phyloP scores from a whole-genome alignment of 352 stramenopile species.

The Globisporangium rhizosaccharum region DNA sequence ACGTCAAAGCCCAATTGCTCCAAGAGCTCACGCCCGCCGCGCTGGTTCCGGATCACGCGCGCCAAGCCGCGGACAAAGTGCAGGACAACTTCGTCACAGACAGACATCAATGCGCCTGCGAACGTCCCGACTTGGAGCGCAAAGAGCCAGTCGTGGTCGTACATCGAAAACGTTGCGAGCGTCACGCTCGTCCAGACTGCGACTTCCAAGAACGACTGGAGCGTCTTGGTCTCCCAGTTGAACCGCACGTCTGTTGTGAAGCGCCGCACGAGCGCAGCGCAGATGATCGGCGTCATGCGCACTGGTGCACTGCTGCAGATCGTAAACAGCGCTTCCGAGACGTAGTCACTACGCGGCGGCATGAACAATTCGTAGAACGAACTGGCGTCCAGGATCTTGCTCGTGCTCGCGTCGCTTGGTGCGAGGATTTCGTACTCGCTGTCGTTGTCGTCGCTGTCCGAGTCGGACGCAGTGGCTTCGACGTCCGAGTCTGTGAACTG shows the following conservation, averaged over 20 bases:
- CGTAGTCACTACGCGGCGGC: conserved; percentile 28
- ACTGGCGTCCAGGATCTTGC: conserved; percentile 44
- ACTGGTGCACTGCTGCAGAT: conserved; percentile 64
- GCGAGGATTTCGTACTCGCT: conserved; percentile 16
- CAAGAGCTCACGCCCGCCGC: conserved; percentile 47
- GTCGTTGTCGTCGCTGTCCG: conserved; percentile 2
- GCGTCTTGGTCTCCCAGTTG: conserved; percentile 78
- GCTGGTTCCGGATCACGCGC: conserved; percentile 66
- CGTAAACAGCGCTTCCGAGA: conserved; percentile 48
- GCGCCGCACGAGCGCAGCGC: conserved; percentile 42
- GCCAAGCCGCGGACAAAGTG: conserved; percentile 58
- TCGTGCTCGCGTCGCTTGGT: conserved; percentile 20
- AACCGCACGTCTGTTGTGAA: conserved; percentile 75
- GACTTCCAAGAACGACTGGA: conserved; percentile 81
- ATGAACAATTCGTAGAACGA: conserved; percentile 55
- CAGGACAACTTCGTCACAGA: conserved; percentile 73
- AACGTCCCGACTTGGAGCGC: conserved; percentile 69
- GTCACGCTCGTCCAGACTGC: conserved; percentile 69
- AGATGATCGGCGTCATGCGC: conserved; percentile 39
- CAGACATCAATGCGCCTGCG: conserved; percentile 72
- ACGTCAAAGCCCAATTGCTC: conserved; percentile 69
- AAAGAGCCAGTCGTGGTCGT: conserved; percentile 44
- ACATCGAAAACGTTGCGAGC: conserved; percentile 50
- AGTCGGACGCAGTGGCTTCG: background rate
- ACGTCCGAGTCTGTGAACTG: conserved; percentile 1